Evolutionary conservation across 2,329 filamentous ascomycete species (phyloP), one percentile per base, ranked within the genome.

Genomic region (Colletotrichum sp.): DNA sequence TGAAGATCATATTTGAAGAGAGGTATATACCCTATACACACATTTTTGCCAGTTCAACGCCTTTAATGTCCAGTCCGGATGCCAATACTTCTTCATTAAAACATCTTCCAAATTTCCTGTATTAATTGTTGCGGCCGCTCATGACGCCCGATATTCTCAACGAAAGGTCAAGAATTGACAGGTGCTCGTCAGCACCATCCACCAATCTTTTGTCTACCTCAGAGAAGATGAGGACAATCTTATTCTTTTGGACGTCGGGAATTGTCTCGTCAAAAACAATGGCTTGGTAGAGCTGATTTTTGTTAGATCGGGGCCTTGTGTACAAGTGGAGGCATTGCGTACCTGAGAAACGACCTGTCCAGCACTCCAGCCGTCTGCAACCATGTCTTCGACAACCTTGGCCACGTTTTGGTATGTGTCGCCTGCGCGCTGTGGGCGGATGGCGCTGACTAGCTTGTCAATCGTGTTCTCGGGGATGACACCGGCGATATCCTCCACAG

Each of bases 291-390:
- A 98, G 88, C 92, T 95, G 80, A 8, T 15, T 63, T 32, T 8
- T 21, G 65, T 71, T 26, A 75, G 60, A 26, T 65, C 26, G 39
- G 12, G 82, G 34, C n/a, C 67, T 7, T 10, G 6, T 6, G 16
- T 30, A 24, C 13, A 49, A 60, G 28, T 8, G 16, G 6, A 32
- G 39, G 8, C 44, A 24, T 57, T 63, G 52, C 87, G 85, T 86
- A 94, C 93, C 89, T 98, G 96, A 21, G 91, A 88, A 49, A 99
- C 90, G 30, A 98, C 92, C 85, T 99, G 97, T 8, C 93, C 93
- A 28, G 96, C 97, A 83, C 96, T 98, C 96, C 97, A 99, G 10
- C 97, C 97, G 86, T 99, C 97, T 0, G 96, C 96, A 63, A 99
- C 93, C 88, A 99, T 93, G 78, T 98, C 94, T 80, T 96, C 95